Evolutionary conservation across 2,329 filamentous ascomycete species (phyloP), one percentile per base, ranked within the genome.

Genomic region (Aureobasidium sp.): DNA sequence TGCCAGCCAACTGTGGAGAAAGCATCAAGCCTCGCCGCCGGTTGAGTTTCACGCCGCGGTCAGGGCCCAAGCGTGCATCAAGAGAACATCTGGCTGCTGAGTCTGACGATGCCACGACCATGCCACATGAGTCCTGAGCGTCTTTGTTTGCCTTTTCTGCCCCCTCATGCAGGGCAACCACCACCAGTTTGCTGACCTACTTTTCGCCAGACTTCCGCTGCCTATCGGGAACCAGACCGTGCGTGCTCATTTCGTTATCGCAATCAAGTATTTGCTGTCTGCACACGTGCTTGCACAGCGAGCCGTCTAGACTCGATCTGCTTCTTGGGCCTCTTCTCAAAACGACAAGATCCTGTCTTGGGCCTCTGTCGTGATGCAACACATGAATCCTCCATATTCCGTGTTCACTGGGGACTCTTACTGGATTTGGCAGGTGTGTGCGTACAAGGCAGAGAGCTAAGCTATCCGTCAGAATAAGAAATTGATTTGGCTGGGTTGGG

Each of bases 11-110:
- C 38, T 57, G 53, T 57, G 53, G 53, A 57, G 53, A 57, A 57
- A 45, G 53, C 53, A 57, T 33, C 53, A 45, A 55, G 37, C 51
- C 51, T 42, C 51, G 51, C 51, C 51, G 51, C 25, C 51, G 53
- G 29, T 46, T 46, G 40, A 25, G 27, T 45, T 35, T 50, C 19
- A 45, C 53, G 53, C 53, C 53, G 53, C 38, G 19, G 19, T n/a
- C 17, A 43, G 15, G 37, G 51, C 27, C 51, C 51, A 55, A 55
- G 51, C 49, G 49, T 53, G 7, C 49, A 21, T 40, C 31, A 21
- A 35, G 21, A 40, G 29, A 33, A 25, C 5, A 17, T 25, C 25
- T 25, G 25, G 21, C 31, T n/a, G n/a, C n/a, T n/a, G n/a, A n/a
- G 31, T 55, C 38, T 31, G n/a, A n/a, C 19, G 8, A 17, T 53